Base-by-base conservation (phyloP, 2,329 filamentous ascomycete genomes). In the Exophiala aquamarina region DNA sequence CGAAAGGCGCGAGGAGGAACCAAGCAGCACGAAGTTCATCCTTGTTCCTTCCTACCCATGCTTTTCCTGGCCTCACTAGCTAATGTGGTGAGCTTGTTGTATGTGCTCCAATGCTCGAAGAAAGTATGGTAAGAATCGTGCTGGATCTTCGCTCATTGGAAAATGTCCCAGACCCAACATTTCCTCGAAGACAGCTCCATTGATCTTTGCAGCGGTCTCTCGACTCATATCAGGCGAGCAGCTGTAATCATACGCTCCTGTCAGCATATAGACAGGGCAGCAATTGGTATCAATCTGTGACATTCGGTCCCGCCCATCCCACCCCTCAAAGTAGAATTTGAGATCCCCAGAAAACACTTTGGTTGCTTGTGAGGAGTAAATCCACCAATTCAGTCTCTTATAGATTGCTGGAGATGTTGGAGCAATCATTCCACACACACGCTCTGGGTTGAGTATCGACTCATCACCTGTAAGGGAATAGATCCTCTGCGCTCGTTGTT, bases 231-330 rank as follows among this genome's bases (percentile, higher is more conserved):
- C 47, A n/a, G 45, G 41, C 17, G 44, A 44, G 29, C 49, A 54
- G 18, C 44, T 50, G 21, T 54, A 57, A 38, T 57, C 54, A 32
- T 55, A 57, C 41, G 50, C 54, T 36, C 73, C 73, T 0, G 72
- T 77, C 21, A 77, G 62, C 71, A 77, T 76, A 59, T 70, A 77
- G 1, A 76, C 71, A 2, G 73, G 73, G 47, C 74, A 77, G 43
- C 61, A 65, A 50, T 70, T 68, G 3, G 69, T 74, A 49, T 77
- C 68, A 56, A 77, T 75, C 7, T 60, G 61, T 0, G 61, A 61
- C 37, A 75, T 64, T 48, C 72, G 66, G 4, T 64, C 59, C 20
- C 74, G 68, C 9, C 70, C 73, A 53, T 76, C 73, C 64, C 68
- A 76, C 29, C 72, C 72, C 35, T 70, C 69, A 41, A 75, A 75